Conservation (phyloP, 371 early-diverging fungal species). For the Mucor ambiguus region DNA sequence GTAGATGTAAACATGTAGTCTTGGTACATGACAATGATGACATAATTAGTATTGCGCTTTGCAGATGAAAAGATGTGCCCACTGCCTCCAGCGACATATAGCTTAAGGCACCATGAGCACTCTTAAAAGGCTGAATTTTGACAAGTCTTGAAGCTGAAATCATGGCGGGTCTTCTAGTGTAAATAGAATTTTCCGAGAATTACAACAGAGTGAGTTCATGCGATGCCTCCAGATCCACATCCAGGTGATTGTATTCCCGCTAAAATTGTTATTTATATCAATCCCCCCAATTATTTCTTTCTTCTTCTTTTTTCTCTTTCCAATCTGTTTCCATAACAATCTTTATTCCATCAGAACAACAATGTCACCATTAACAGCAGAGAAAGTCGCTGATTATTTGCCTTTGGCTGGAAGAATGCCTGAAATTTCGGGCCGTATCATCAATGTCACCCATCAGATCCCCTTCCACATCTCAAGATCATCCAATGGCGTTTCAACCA, state of each 20-base stretch:
- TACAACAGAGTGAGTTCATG: conserved; percentile 6
- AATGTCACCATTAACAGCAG: conserved; percentile 22
- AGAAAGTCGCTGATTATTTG: conserved; percentile 31
- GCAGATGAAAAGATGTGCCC: neutral
- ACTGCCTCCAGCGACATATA: neutral
- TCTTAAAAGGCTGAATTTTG: neutral
- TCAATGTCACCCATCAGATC: conserved; percentile 39
- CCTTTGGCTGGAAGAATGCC: conserved; percentile 33
- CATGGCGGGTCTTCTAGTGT: neutral
- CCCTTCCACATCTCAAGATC: conserved; percentile 36
- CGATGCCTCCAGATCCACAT: conserved; percentile 2
- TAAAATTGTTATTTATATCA: neutral
- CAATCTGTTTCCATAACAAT: neutral
- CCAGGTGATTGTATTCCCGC: neutral
- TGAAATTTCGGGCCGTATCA: conserved; percentile 37
- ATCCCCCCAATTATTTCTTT: neutral
- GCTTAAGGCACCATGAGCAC: neutral
- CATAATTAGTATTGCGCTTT: neutral
- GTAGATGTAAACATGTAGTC: neutral
- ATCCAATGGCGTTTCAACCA: conserved; percentile 3
- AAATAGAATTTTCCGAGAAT: conserved; percentile 5
- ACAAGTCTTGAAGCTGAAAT: neutral
- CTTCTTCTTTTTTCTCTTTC: neutral
- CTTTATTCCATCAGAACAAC: neutral
- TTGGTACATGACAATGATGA: neutral